Conservation (phyloP, 2,329 filamentous ascomycete genomes). For the Alternaria viburni region DNA sequence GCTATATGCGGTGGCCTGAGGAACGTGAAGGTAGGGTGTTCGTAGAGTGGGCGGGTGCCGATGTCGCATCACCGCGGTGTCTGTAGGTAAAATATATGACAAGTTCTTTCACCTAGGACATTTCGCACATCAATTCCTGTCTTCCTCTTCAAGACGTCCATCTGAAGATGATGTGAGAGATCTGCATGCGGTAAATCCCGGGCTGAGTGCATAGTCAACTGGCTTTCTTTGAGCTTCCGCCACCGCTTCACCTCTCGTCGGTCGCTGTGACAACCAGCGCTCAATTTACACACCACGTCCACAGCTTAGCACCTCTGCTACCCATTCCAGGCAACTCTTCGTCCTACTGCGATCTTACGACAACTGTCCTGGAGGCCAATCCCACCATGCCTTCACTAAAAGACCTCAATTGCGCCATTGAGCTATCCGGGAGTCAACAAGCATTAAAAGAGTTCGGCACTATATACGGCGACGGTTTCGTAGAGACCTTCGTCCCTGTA, state of each 20-base stretch:
- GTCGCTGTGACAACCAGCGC: not conserved
- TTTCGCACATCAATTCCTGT: not conserved
- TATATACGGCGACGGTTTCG: slow-evolving; percentile 58
- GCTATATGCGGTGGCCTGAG: not conserved
- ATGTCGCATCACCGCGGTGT: not conserved
- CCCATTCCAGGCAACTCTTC: too few relatives aligned
- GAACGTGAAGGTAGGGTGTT: not conserved
- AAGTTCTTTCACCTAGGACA: not conserved
- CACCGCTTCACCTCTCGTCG: not conserved
- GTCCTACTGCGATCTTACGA: not conserved
- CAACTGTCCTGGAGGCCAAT: not conserved
- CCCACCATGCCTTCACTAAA: slow-evolving; percentile 60
- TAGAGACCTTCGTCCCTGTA: slow-evolving; percentile 60
- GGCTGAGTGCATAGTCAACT: too few relatives aligned
- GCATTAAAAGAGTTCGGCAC: slow-evolving; percentile 58
- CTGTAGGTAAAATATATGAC: not conserved
- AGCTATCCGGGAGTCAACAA: slow-evolving; percentile 52
- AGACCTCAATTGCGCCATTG: slow-evolving; percentile 59
- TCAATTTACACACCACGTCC: not conserved
- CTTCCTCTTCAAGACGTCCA: not conserved
- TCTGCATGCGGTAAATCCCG: too few relatives aligned
- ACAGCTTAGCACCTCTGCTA: too few relatives aligned
- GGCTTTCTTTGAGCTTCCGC: not conserved
- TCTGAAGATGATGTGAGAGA: not conserved
- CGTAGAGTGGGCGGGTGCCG: not conserved